Percentiles rank a stretch among this genome's conserved stretches.
Conservation (phyloP, 345 rosid genomes). For the Gossypium longicalyx region DNA sequence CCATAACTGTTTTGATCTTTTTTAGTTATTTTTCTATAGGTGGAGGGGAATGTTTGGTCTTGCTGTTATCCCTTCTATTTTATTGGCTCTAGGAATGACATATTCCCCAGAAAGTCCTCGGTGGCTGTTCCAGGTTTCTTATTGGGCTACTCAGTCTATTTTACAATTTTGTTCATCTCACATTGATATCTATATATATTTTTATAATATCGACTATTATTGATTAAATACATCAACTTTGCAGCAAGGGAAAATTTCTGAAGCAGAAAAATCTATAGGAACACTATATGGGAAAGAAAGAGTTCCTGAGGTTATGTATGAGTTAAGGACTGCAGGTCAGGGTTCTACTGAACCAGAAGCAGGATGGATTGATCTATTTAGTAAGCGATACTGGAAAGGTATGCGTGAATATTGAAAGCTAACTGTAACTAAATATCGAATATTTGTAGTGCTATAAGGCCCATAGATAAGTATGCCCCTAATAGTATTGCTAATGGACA, state of each 20-base stretch:
- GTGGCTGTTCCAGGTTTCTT: conserved; percentile 92
- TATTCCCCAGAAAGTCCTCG: conserved; percentile 99
- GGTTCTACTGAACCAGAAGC: conserved; percentile 89
- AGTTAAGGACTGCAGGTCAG: conserved; percentile 56
- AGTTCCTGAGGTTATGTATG: conserved; percentile 79
- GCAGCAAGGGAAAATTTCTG: conserved; percentile 80
- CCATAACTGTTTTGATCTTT: conserved; percentile 8
- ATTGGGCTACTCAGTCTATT: conserved; percentile 7
- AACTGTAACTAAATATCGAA: not conserved
- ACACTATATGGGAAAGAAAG: conserved; percentile 90
- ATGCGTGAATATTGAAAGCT: conserved; percentile 13
- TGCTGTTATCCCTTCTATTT: conserved; percentile 76
- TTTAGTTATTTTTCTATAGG: conserved; percentile 39
- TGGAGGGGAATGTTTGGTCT: conserved; percentile 98
- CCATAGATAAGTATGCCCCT: not conserved
- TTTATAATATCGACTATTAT: not conserved
- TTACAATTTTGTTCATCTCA: not conserved
- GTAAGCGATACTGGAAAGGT: conserved; percentile 96
- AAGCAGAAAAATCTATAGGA: conserved; percentile 76
- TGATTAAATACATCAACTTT: conserved; percentile 14
- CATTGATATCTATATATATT: not conserved
- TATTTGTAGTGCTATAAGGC: not conserved
- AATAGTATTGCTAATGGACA: not conserved
- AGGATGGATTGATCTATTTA: conserved; percentile 93
- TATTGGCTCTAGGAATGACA: conserved; percentile 81